Base-by-base conservation (phyloP, 371 early-diverging fungal genomes). In the Coemansia sp. region DNA sequence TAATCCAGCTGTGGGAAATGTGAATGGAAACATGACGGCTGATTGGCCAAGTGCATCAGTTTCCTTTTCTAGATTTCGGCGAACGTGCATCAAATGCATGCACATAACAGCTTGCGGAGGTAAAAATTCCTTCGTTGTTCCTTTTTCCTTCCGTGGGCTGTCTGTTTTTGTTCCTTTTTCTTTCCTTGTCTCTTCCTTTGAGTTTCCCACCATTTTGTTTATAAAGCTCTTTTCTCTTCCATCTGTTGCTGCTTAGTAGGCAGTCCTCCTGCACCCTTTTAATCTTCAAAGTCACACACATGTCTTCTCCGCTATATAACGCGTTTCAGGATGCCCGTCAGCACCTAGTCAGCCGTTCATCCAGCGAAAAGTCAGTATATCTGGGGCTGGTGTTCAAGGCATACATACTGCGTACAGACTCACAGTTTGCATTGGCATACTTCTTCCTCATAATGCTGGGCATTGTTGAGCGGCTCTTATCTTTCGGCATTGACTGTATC, bases 391-490 rank as follows among this genome's bases (percentile, higher is more conserved):
- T 79, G 21, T 79, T 79, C 66, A 69, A 78, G 64, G 60, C 79
- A n/a, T 69, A 72, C 54, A 11, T 14, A 1, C 54, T 79, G 52
- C 55, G 47, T 55, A 79, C 75, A 4, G 67, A 50, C 2, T 37
- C 57, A 2, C 45, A 79, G 24, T 79, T 78, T 64, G 79, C 79
- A 0, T 56, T 65, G 39, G 73, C 59, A 6, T 79, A 79, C 68
- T 69, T 78, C 22, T 71, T 71, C 56, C 61, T 79, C 18, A 79
- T 79, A 29, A 60, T 79, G 21, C 64, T 79, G 48, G 79, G 79
- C 27, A 63, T 79, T 13, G 65, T 61, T 16, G 79, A 79, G 64
- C 68, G 79, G 29, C 59, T 69, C 27, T 37, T 79, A 42, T 60
- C 79, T 40, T 62, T 78, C 21, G 59, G 54, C 50, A 67, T 76